Conservation (phyloP, 257 asterid genomes). For the Nicotiana attenuata region DNA sequence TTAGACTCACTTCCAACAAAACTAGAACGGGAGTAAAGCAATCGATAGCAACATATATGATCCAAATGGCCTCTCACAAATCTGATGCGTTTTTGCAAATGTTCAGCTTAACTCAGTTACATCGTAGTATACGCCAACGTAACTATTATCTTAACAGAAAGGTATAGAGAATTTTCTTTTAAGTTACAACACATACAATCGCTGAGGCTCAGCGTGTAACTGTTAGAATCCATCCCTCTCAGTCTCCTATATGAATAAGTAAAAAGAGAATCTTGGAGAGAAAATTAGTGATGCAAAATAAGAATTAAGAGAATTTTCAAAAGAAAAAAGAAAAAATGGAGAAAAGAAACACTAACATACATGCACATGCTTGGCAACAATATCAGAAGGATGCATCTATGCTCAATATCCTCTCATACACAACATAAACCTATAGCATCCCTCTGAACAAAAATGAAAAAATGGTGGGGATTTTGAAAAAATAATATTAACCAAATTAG, state of each 20-base stretch:
- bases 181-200: constrained; percentile 4
- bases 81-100: no score
- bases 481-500: constrained; percentile 15
- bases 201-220: constrained; percentile 4
- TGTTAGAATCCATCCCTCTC: constrained; percentile 1
- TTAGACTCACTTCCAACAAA: no score
- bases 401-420: constrained; percentile 26
- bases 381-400: constrained; percentile 35
- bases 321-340: constrained; percentile 7
- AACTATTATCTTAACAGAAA: background rate
- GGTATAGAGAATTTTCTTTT: background rate
- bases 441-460: constrained; percentile 37
- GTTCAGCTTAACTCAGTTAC: background rate
- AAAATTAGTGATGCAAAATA: background rate
- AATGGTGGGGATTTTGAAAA: constrained; percentile 19
- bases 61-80: no score
- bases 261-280: background rate
- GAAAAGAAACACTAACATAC: constrained; percentile 10
- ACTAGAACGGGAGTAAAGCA: no score
- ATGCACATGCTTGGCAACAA: constrained; percentile 9
- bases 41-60: no score
- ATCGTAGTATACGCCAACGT: background rate
- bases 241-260: background rate
- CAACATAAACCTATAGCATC: constrained; percentile 39
- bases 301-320: constrained; percentile 1